These are phyloP conservation scores for Colletotrichum sp. DNA, from an alignment of 2,329 filamentous ascomycete species.

Conservation along the genomic window DNA sequence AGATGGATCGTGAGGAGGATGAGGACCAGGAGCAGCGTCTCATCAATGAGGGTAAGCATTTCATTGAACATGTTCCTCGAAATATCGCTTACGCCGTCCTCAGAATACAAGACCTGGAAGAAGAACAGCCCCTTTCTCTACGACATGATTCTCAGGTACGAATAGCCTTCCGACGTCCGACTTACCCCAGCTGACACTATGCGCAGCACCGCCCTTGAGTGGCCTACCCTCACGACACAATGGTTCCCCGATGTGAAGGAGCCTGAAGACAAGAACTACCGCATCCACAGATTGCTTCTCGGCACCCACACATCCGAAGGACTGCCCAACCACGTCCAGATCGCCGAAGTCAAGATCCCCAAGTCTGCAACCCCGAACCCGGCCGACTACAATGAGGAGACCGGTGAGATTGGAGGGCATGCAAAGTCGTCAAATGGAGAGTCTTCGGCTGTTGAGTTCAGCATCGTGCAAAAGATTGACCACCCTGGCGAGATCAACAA, in stretches of 20 bases:
- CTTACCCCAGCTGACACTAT: neutral
- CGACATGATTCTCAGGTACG: constrained; percentile 88
- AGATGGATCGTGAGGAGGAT: constrained; percentile 69
- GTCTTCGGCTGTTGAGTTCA: constrained; percentile 79
- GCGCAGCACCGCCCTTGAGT: constrained; percentile 84
- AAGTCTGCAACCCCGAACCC: constrained; percentile 77
- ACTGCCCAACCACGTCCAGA: constrained; percentile 89
- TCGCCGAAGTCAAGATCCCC: constrained; percentile 92
- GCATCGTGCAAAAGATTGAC: constrained; percentile 93
- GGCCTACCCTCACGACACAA: constrained; percentile 96
- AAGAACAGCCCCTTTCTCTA: constrained; percentile 99
- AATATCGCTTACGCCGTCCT: neutral
- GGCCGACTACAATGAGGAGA: constrained; percentile 88
- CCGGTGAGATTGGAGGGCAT: constrained; percentile 93
- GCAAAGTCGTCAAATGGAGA: constrained; percentile 68
- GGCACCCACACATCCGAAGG: constrained; percentile 93
- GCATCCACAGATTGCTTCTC: constrained; percentile 85
- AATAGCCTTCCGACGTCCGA: neutral
- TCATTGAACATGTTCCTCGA: neutral
- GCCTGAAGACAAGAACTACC: constrained; percentile 85
- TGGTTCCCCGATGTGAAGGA: constrained; percentile 97
- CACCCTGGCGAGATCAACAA: constrained; percentile 98
- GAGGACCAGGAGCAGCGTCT: constrained; percentile 80
- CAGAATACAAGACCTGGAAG: constrained; percentile 99
- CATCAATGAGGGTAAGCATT: constrained; percentile 81